Evolutionary conservation across 192 early-diverging fungal species (phyloP).

Genomic region (Mortierella hygrophila): DNA sequence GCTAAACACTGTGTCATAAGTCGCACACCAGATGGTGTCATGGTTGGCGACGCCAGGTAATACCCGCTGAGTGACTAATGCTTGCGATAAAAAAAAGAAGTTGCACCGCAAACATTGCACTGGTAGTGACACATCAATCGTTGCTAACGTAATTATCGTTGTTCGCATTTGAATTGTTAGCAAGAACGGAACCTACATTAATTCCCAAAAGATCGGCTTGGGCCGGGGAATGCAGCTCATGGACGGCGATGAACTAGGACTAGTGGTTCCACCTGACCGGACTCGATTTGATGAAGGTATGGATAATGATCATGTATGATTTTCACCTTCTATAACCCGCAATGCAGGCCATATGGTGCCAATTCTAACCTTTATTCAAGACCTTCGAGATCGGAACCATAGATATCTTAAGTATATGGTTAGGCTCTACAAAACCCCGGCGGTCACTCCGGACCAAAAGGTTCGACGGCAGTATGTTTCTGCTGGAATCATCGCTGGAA

Average conservation of each 20-base stretch:
- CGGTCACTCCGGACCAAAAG: background rate
- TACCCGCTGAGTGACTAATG: background rate
- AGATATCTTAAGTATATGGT: constrained; percentile 2
- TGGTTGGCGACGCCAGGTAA: constrained; percentile 20
- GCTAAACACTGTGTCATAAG: constrained; percentile 10
- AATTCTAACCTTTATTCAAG: background rate
- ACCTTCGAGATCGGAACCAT: background rate
- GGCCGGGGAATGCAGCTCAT: constrained; percentile 8
- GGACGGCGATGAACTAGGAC: constrained; percentile 25
- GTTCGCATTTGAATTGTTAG: background rate
- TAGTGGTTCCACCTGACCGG: constrained; percentile 19
- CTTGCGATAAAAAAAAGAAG: background rate
- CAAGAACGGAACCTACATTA: constrained; percentile 21
- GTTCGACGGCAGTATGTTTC: background rate
- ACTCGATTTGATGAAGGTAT: background rate
- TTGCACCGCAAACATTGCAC: too few species aligned
- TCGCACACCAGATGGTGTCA: background rate
- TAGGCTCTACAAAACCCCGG: background rate
- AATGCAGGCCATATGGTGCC: background rate
- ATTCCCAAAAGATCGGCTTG: constrained; percentile 4
- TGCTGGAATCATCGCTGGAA: background rate
- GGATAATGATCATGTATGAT: background rate
- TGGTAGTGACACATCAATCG: too few species aligned
- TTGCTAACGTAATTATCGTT: too few species aligned
- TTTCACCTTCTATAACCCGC: background rate